phyloP scores from a whole-genome alignment of 306 rosid species.

The Herpetospermum pedunculosum region DNA sequence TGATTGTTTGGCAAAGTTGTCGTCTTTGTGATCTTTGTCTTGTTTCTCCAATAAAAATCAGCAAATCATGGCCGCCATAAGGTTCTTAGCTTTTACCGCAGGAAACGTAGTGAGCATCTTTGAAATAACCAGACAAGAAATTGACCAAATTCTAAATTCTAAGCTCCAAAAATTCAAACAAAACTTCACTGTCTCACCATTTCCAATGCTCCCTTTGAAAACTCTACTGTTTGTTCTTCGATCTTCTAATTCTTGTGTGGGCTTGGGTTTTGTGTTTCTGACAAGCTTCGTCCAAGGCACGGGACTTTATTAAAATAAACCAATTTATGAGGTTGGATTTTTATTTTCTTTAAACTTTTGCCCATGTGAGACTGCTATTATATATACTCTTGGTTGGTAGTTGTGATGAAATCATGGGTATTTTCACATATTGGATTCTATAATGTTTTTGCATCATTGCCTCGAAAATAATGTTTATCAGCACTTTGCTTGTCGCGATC shows the following conservation, averaged over 20 bases:
- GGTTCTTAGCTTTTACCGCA: constrained; percentile 28
- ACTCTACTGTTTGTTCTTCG: neutral
- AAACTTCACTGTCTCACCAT: constrained; percentile 33
- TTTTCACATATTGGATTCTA: no score
- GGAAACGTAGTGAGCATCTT: constrained; percentile 24
- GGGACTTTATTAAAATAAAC: no score
- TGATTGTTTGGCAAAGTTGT: constrained; percentile 22
- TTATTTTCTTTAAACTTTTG: no score
- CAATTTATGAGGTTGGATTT: no score
- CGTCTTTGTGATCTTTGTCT: neutral
- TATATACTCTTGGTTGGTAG: no score
- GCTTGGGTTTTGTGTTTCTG: constrained; percentile 34
- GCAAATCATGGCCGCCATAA: constrained; percentile 13
- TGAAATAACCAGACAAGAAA: no score
- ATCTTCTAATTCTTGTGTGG: constrained; percentile 25
- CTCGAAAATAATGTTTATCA: no score
- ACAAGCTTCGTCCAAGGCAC: no score
- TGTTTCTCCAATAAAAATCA: neutral
- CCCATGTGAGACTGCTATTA: no score
- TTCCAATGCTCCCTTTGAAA: constrained; percentile 25
- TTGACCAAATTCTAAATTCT: neutral
- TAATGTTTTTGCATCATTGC: no score
- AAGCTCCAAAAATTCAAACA: neutral
- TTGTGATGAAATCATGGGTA: no score
- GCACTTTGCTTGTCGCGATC: no score